Percentiles rank a stretch among this genome's conserved stretches.
phyloP scores from a whole-genome alignment of 139 green algal genomes.

The Chlamydomonas urium region DNA sequence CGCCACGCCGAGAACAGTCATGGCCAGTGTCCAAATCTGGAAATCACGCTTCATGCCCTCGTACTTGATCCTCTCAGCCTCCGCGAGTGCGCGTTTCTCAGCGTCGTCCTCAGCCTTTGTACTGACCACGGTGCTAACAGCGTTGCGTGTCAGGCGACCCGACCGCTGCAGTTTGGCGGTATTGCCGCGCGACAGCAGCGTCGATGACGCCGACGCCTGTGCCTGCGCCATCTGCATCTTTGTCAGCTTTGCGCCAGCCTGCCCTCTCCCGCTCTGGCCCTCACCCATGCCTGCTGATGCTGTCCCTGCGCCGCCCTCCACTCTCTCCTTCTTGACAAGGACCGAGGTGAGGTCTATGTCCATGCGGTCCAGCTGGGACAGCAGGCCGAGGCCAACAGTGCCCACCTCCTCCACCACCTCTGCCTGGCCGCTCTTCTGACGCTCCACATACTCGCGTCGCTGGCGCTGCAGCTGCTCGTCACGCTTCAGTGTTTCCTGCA shows the following conservation, averaged over 20 bases:
- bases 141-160: too few species aligned
- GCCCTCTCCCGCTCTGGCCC: too few species aligned
- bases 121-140: slow-evolving; percentile 12
- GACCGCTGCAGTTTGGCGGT: slow-evolving; percentile 9
- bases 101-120: slow-evolving; percentile 19
- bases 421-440: neutral
- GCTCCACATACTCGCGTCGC: slow-evolving; percentile 24
- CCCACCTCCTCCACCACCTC: too few species aligned
- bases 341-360: slow-evolving; percentile 61
- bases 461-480: slow-evolving; percentile 35
- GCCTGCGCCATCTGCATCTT: too few species aligned
- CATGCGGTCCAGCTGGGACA: slow-evolving; percentile 57
- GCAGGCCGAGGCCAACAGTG: slow-evolving; percentile 51
- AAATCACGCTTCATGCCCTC: slow-evolving; percentile 63
- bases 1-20: slow-evolving; percentile 32
- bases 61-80: slow-evolving; percentile 47
- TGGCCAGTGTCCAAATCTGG: slow-evolving; percentile 51
- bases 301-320: too few species aligned
- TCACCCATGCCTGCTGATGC: too few species aligned
- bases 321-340: slow-evolving; percentile 27
- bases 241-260: too few species aligned
- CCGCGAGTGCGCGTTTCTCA: slow-evolving; percentile 11
- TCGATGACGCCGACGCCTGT: too few species aligned
- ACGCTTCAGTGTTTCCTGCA: slow-evolving; percentile 22
- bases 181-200: slow-evolving; percentile 26